Conservation (phyloP, 2,329 filamentous ascomycete species). For the Aspergillus japonicus region DNA sequence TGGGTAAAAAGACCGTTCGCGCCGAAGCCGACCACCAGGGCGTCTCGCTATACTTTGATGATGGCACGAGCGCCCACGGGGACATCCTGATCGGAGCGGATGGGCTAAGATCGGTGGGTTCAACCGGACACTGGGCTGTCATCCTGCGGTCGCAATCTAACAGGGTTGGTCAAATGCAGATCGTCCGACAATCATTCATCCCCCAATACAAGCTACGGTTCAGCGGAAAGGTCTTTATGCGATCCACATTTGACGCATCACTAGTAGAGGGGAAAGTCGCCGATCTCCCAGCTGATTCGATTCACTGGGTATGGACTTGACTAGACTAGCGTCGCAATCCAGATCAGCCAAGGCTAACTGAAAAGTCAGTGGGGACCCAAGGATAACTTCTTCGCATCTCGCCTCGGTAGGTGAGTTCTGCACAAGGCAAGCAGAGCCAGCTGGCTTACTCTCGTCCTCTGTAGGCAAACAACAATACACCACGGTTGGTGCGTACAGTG, state of each 20-base stretch:
- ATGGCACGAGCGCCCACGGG: conserved; percentile 45
- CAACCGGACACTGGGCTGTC: conserved; percentile 15
- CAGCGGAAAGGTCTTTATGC: conserved; percentile 48
- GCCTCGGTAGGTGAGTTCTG: conserved; percentile 31
- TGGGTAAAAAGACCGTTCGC: conserved; percentile 44
- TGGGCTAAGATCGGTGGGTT: conserved; percentile 52
- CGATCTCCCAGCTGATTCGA: conserved; percentile 42
- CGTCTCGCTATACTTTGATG: conserved; percentile 47
- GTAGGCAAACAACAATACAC: conserved; percentile 41
- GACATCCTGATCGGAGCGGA: conserved; percentile 55
- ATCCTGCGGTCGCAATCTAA: background rate
- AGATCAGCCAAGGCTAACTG: background rate
- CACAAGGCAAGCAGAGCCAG: background rate
- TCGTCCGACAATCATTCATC: conserved; percentile 42
- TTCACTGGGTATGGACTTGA: conserved; percentile 34
- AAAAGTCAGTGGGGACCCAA: conserved; percentile 40
- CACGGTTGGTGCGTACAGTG: conserved; percentile 42
- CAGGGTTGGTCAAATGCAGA: conserved; percentile 10
- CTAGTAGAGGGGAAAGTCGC: conserved; percentile 40
- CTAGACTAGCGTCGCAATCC: background rate
- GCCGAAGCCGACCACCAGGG: conserved; percentile 35
- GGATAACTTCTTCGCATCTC: conserved; percentile 47
- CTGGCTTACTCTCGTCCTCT: background rate
- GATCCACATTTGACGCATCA: conserved; percentile 47
- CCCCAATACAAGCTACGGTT: conserved; percentile 41